Evolutionary conservation across 768 basidiomycete genomes (phyloP).

Genomic region (Kwoniella newhampshirensis): DNA sequence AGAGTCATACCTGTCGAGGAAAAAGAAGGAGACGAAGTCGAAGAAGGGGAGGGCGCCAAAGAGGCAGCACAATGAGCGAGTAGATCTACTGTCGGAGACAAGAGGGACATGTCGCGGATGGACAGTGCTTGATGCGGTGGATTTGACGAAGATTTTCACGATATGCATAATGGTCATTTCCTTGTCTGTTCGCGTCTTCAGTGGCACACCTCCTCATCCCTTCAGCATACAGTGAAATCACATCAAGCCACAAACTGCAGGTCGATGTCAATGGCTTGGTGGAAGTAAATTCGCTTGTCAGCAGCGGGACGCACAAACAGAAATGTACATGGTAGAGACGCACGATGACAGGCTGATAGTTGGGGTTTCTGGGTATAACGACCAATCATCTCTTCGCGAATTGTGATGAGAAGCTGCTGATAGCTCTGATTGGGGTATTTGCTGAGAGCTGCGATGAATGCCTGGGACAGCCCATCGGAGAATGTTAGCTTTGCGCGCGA

Average conservation of each 20-base stretch:
- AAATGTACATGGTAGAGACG: conserved; percentile 11
- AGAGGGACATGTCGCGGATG: too few species aligned
- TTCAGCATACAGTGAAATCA: too few species aligned
- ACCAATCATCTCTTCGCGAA: conserved; percentile 53
- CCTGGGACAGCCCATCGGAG: conserved; percentile 16
- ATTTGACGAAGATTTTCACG: neutral
- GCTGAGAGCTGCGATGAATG: conserved; percentile 53
- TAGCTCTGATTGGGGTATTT: conserved; percentile 54
- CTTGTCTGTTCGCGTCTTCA: neutral
- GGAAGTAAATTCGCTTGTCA: neutral
- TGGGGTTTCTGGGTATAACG: conserved; percentile 56
- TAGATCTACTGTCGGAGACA: too few species aligned
- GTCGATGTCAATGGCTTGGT: conserved; percentile 40
- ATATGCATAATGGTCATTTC: neutral
- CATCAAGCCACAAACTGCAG: conserved; percentile 36
- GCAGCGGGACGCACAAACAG: neutral
- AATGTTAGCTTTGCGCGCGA: neutral
- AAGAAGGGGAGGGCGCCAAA: neutral
- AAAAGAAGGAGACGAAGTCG: conserved; percentile 4
- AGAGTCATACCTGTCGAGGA: conserved; percentile 31
- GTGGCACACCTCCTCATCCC: too few species aligned
- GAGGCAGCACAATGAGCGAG: too few species aligned
- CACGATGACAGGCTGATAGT: conserved; percentile 43
- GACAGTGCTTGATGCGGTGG: too few species aligned
- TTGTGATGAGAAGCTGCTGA: conserved; percentile 51